Evolutionary conservation across 345 rosid species (phyloP), one percentile per base, ranked within the genome.

Genomic region (Raphanus raphanistrum): DNA sequence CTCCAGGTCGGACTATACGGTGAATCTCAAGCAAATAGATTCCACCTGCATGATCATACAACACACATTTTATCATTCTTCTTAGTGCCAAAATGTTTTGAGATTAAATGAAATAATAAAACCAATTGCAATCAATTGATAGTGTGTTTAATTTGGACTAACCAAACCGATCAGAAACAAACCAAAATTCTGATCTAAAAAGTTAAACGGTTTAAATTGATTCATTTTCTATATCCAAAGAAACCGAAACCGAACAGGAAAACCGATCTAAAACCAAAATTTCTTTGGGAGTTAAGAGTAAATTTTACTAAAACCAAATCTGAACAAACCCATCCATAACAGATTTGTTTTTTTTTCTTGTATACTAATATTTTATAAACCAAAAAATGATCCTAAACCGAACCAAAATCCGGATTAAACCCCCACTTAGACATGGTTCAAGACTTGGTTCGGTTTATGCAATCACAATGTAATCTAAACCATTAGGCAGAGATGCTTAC

Each of bases 1-100:
- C 99, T 68, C 99, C 99, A 25, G 98, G 99, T 73, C 98, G 94
- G 15, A 95, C 94, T 57, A 92, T 90, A 43, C 99, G 90, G 71
- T 95, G 92, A 72, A 95, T 69, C 82, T 95, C 99, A 32, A 91
- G 88, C 71, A 95, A 92, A 86, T 95, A 95, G 71, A 95, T 81
- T 78, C 98, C 99, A 75, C 99, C 99, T 95, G 85, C 76, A 79
- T 72, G n/a, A 70, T 70, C 32, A 64, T 11, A 31, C 4, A 57
- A 28, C n/a, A 0, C n/a, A 65, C 17, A 77, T 3, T 50, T 8
- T 9, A 50, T 32, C 4, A 61, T 35, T 2, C 2, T 64, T 36
- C 6, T 27, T 54, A 33, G 13, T 36, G 17, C 61, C 35, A 57
- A 13, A 13, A 48, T 48, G 55, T 50, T 50, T 48, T 50, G 55